These are phyloP conservation scores for Paramecium sonneborni DNA, from an alignment of 73 alveolate species.

Conservation along the genomic window DNA sequence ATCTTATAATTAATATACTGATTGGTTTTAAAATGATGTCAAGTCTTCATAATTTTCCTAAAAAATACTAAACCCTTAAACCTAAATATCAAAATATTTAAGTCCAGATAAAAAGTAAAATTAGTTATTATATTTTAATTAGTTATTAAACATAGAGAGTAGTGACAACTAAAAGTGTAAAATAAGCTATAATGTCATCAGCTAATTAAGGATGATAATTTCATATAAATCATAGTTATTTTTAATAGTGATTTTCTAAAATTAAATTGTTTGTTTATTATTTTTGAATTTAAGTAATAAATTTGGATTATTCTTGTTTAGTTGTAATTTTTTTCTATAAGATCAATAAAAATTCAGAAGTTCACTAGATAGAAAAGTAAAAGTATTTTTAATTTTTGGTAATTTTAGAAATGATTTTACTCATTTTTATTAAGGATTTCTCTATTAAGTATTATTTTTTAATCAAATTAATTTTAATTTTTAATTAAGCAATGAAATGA, in stretches of 20 bases:
- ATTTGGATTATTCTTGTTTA: too few species aligned
- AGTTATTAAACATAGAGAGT: neutral
- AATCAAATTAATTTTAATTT: neutral
- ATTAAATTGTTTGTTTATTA: neutral
- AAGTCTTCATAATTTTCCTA: neutral
- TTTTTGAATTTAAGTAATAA: neutral
- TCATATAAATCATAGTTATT: neutral
- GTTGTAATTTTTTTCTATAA: too few species aligned
- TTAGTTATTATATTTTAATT: neutral
- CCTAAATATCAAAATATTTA: neutral
- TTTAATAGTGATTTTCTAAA: neutral
- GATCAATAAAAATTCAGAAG: neutral
- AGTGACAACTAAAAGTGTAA: conserved; percentile 8
- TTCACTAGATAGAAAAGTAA: neutral
- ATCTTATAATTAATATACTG: neutral
- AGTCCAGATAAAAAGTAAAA: conserved; percentile 38
- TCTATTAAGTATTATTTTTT: neutral
- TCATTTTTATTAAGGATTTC: neutral
- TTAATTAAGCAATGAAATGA: neutral
- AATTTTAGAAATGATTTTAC: neutral
- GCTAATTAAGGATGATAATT: neutral
- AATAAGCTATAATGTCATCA: conserved; percentile 32
- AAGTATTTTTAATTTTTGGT: neutral
- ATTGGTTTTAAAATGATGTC: neutral
- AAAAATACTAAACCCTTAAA: neutral